A percentile compares a stretch with the other conserved stretches of the same genome.
These are phyloP conservation scores for Colletotrichum aenigma DNA, from an alignment of 2,329 filamentous ascomycete species.

Conservation along the genomic window DNA sequence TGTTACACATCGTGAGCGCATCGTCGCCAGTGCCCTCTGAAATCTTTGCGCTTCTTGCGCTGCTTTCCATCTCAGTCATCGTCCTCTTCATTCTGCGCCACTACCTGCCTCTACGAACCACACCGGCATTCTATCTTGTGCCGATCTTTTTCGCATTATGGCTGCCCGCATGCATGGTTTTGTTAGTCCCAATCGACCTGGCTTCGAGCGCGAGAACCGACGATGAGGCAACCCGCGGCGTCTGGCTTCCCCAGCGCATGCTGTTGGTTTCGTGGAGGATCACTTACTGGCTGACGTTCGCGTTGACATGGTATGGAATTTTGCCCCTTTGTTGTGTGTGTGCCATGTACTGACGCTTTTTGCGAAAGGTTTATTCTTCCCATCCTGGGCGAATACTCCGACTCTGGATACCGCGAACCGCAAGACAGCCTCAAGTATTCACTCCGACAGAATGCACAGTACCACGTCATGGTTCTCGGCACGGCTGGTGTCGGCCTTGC, in stretches of 20 bases:
- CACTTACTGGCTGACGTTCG: constrained; percentile 96
- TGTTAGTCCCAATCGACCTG: constrained; percentile 94
- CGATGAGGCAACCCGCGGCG: constrained; percentile 73
- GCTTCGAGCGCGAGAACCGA: constrained; percentile 81
- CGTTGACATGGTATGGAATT: constrained; percentile 78
- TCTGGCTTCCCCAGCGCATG: constrained; percentile 83
- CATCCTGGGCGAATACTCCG: constrained; percentile 91
- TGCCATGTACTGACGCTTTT: neutral
- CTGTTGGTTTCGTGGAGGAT: constrained; percentile 92
- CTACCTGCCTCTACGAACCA: constrained; percentile 89
- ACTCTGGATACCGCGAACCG: constrained; percentile 89
- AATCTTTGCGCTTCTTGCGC: constrained; percentile 75
- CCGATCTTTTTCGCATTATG: constrained; percentile 97
- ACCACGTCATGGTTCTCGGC: constrained; percentile 80
- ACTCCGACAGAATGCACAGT: constrained; percentile 84
- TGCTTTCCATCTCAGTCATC: constrained; percentile 74
- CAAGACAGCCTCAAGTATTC: constrained; percentile 84
- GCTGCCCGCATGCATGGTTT: constrained; percentile 86
- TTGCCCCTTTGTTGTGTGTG: neutral
- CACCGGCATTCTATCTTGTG: constrained; percentile 86
- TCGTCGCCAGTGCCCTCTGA: constrained; percentile 76
- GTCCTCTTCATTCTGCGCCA: constrained; percentile 86
- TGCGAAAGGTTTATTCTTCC: constrained; percentile 80
- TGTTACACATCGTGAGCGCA: constrained; percentile 54
- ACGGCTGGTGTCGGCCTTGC: constrained; percentile 74